Evolutionary conservation across 106 monocot genomes (phyloP), one percentile per base, ranked within the genome.

Genomic region (Posidonia australis): DNA sequence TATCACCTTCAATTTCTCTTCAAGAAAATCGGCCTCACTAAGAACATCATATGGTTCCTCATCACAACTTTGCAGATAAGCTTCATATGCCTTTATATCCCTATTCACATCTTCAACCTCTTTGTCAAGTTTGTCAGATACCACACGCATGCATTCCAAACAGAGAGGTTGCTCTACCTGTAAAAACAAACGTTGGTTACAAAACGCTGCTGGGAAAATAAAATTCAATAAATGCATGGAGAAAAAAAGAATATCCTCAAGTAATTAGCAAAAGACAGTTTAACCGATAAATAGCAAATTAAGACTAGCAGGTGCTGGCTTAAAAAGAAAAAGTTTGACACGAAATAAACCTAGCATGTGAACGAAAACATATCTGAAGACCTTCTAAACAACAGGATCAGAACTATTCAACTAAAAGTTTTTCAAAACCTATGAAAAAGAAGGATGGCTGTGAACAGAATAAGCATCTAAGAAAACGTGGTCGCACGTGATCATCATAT

Each of bases 151-250:
- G 77, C 98, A 98, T 28, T 98, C 98, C 72, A 98, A 76, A 68
- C 91, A 98, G 29, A 86, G 70, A 54, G 98, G 98, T 68, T 98
- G 98, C 55, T 98, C 90, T 69, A 98, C 83, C 98, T 98, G 70
- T 44, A 47, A 22, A 77, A 61, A 42, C 28, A 41, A 58, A 58
- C n/a, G 13, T 17, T 58, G 13, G 10, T 5, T 10, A 30, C 12
- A 14, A 5, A 58, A 25, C 5, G 28, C 28, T 10, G 3, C 13
- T 10, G 49, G n/a, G n/a, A 7, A 17, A 44, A 57, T 51, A 16
- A 44, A 36, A 43, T 54, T 53, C 32, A 36, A 13, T 21, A 25
- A 21, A 55, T 55, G 24, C 12, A 55, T 14, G 10, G 54, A 55
- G 13, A 52, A 52, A 14, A 25, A 23, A 55, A 55, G 18, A 10